These are phyloP conservation scores for Beauveria sp. DNA, from an alignment of 2,329 filamentous ascomycete species.

Conservation along the genomic window DNA sequence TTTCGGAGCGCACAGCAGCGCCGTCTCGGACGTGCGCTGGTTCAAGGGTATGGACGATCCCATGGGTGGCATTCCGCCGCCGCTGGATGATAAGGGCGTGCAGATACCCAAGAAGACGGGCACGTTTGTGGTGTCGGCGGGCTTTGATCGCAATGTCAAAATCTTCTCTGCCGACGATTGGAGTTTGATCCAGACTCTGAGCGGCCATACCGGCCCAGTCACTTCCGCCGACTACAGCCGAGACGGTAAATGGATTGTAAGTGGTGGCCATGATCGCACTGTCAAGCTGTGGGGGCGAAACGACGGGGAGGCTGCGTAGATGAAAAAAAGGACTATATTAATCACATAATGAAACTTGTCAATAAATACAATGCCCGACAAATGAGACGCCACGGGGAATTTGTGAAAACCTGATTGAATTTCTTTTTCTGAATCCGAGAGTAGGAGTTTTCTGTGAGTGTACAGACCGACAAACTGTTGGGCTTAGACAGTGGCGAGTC, in stretches of 20 bases:
- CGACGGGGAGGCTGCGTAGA: conserved; percentile 50
- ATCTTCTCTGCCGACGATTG: conserved; percentile 96
- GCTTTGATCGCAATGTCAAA: conserved; percentile 93
- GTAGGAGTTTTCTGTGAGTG: not conserved
- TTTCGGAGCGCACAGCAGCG: conserved; percentile 83
- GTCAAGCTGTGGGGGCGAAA: conserved; percentile 95
- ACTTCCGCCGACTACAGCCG: conserved; percentile 81
- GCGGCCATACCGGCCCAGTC: conserved; percentile 87
- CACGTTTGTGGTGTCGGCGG: conserved; percentile 83
- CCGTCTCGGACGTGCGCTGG: conserved; percentile 90
- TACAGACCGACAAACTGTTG: not conserved
- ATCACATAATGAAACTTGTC: not conserved
- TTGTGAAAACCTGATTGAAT: not conserved
- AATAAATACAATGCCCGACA: not conserved
- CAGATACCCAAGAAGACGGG: conserved; percentile 74
- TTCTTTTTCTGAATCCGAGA: not conserved
- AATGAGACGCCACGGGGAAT: not conserved
- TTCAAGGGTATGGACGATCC: conserved; percentile 81
- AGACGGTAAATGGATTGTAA: conserved; percentile 88
- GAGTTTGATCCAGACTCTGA: conserved; percentile 78
- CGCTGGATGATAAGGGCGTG: conserved; percentile 57
- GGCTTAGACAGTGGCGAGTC: not conserved
- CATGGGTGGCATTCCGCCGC: conserved; percentile 51
- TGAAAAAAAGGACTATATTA: not conserved
- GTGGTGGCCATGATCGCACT: conserved; percentile 86